A percentile compares a stretch with the other conserved stretches of the same genome.
phyloP scores from a whole-genome alignment of 2,329 filamentous ascomycete species.

The Neocatenulostroma microsporum region DNA sequence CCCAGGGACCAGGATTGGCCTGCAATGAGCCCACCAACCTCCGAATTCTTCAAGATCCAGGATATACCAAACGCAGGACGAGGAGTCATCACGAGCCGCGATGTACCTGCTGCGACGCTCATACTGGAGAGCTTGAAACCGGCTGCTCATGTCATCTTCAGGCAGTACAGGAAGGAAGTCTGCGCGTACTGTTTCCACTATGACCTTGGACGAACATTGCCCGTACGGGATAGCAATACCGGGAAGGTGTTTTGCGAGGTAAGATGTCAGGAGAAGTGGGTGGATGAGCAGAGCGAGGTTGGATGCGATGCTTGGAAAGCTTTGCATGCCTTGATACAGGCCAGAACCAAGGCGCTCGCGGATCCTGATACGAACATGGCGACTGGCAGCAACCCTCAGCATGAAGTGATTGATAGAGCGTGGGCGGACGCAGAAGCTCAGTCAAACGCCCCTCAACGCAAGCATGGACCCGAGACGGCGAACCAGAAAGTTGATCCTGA shows the following conservation, averaged over 20 bases:
- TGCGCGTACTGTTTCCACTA: constrained; percentile 43
- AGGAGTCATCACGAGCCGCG: constrained; percentile 36
- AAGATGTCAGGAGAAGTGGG: constrained; percentile 33
- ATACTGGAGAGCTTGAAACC: constrained; percentile 34
- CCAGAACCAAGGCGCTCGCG: constrained; percentile 12
- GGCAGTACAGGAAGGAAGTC: constrained; percentile 42
- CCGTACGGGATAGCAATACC: constrained; percentile 30
- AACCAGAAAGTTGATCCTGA: constrained; percentile 24
- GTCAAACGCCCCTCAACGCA: not conserved
- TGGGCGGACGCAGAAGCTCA: constrained; percentile 16
- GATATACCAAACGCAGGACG: constrained; percentile 38
- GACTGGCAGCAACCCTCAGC: constrained; percentile 11
- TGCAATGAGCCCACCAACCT: constrained; percentile 14
- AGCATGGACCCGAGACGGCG: not conserved
- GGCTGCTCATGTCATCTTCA: constrained; percentile 35
- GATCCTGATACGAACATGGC: constrained; percentile 7
- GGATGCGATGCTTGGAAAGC: constrained; percentile 24
- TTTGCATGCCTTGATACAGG: constrained; percentile 20
- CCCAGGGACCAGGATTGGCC: no score
- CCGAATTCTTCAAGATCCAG: constrained; percentile 30
- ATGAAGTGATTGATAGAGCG: constrained; percentile 14
- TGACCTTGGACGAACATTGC: constrained; percentile 36
- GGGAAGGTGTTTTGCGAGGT: constrained; percentile 39
- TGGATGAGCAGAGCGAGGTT: constrained; percentile 18
- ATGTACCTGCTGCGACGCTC: constrained; percentile 29